Conservation (phyloP, 345 rosid genomes). For the Brassica incana region DNA sequence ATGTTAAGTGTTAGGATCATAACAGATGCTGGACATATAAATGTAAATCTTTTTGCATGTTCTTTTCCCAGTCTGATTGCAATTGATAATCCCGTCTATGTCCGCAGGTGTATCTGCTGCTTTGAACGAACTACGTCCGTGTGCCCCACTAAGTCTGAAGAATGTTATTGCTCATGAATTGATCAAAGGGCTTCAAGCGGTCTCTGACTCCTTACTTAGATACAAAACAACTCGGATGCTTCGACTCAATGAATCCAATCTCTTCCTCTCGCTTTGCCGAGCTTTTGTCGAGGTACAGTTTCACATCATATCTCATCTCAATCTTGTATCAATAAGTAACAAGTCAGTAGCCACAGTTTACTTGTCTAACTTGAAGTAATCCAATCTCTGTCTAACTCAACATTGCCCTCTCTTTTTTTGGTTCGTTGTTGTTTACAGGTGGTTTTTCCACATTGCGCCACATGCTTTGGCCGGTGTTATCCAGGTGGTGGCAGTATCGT, state of each 20-base stretch:
- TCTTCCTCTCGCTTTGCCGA: slow-evolving; percentile 85
- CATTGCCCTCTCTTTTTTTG: neutral
- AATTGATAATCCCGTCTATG: slow-evolving; percentile 1
- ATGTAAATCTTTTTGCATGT: neutral
- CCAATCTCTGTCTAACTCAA: neutral
- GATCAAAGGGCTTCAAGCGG: slow-evolving; percentile 76
- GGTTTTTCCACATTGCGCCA: slow-evolving; percentile 76
- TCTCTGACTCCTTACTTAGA: slow-evolving; percentile 75
- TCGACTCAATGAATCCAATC: slow-evolving; percentile 75
- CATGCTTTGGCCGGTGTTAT: slow-evolving; percentile 93
- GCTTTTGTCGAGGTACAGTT: slow-evolving; percentile 74
- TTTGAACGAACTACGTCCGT: slow-evolving; percentile 86
- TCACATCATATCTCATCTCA: slow-evolving; percentile 12
- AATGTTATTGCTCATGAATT: slow-evolving; percentile 72
- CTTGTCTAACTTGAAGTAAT: neutral
- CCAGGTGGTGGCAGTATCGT: slow-evolving; percentile 75
- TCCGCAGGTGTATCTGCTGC: slow-evolving; percentile 84
- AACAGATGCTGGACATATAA: neutral
- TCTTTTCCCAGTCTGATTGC: slow-evolving; percentile 5
- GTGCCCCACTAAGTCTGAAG: slow-evolving; percentile 87
- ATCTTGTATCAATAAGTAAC: neutral
- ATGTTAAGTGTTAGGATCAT: neutral
- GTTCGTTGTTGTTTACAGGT: slow-evolving; percentile 49
- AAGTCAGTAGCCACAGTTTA: slow-evolving; percentile 5
- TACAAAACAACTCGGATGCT: slow-evolving; percentile 91